These are phyloP conservation scores for Curvularia spicifera DNA, from an alignment of 2,329 filamentous ascomycete genomes.

Conservation along the genomic window DNA sequence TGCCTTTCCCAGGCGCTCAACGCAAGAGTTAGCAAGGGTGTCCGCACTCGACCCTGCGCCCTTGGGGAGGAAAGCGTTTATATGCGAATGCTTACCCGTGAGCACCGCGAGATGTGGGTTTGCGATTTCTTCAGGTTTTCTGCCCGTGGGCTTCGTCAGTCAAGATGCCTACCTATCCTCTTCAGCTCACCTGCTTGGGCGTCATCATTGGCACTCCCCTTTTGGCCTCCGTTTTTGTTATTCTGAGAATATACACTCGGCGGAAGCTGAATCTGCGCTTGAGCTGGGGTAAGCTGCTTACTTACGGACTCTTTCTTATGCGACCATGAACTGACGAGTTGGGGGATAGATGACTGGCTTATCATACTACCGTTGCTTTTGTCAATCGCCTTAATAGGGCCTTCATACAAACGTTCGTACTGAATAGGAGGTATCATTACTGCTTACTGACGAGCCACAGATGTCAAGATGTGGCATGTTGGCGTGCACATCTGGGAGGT, in stretches of 20 bases:
- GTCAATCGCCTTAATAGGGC: constrained; percentile 48
- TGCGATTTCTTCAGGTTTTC: constrained; percentile 32
- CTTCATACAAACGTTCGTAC: constrained; percentile 45
- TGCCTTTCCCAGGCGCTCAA: constrained; percentile 18
- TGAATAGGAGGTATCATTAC: constrained; percentile 2
- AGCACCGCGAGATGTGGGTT: constrained; percentile 38
- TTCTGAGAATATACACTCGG: constrained; percentile 46
- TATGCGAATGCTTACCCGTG: constrained; percentile 40
- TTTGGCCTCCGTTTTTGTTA: constrained; percentile 45
- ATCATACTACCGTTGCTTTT: constrained; percentile 46
- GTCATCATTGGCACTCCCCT: constrained; percentile 46
- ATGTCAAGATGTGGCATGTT: constrained; percentile 50
- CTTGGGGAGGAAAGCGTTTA: constrained; percentile 17
- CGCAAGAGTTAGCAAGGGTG: constrained; percentile 22
- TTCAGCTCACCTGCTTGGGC: constrained; percentile 48
- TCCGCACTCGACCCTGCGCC: constrained; percentile 17
- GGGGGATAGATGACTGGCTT: constrained; percentile 47
- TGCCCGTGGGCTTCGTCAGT: constrained; percentile 30
- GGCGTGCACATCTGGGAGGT: constrained; percentile 49
- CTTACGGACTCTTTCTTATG: constrained; percentile 2
- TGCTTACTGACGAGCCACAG: constrained; percentile 20
- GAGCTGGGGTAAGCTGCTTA: constrained; percentile 41
- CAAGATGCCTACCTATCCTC: constrained; percentile 46
- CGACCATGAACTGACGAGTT: constrained; percentile 22
- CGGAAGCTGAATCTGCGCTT: constrained; percentile 47